phyloP scores from a whole-genome alignment of 352 stramenopile species.

The Phytophthora syringae region DNA sequence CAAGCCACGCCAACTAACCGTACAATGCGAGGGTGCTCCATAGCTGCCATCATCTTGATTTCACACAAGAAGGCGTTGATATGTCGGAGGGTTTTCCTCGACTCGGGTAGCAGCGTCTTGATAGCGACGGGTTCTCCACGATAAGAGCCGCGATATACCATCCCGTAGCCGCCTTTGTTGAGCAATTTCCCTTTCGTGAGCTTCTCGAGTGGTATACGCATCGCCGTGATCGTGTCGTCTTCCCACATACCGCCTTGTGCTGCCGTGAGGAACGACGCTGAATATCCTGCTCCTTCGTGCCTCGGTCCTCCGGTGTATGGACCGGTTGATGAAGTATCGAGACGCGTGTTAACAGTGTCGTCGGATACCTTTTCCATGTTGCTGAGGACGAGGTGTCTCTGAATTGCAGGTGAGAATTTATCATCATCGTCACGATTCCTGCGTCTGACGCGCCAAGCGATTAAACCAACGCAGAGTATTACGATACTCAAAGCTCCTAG shows the following conservation, averaged over 20 bases:
- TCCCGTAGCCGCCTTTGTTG: conserved; percentile 49
- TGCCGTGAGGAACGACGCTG: conserved; percentile 18
- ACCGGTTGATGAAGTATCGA: conserved; percentile 36
- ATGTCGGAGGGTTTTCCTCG: conserved; percentile 34
- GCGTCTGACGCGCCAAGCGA: conserved; percentile 6
- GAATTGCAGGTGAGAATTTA: background rate
- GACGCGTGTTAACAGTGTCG: conserved; percentile 28
- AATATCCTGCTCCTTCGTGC: conserved; percentile 10
- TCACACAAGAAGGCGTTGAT: conserved; percentile 54
- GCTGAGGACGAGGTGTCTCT: conserved; percentile 15
- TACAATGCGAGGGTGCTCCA: conserved; percentile 54
- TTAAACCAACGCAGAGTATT: conserved; percentile 16
- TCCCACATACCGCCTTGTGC: conserved; percentile 33
- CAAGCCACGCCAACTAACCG: conserved; percentile 56
- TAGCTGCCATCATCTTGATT: conserved; percentile 49
- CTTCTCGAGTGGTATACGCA: conserved; percentile 45
- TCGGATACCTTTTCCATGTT: conserved; percentile 9
- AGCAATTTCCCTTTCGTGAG: conserved; percentile 27
- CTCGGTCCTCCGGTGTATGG: conserved; percentile 16
- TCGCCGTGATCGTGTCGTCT: conserved; percentile 43
- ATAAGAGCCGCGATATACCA: conserved; percentile 54
- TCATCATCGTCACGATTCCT: conserved; percentile 3
- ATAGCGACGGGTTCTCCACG: conserved; percentile 48
- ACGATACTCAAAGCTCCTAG: conserved; percentile 18
- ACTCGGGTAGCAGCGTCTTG: conserved; percentile 51